A percentile compares a stretch with the other conserved stretches of the same genome.
Evolutionary conservation across 2,329 filamentous ascomycete species (phyloP).

Genomic region (Curvularia verruculosa): DNA sequence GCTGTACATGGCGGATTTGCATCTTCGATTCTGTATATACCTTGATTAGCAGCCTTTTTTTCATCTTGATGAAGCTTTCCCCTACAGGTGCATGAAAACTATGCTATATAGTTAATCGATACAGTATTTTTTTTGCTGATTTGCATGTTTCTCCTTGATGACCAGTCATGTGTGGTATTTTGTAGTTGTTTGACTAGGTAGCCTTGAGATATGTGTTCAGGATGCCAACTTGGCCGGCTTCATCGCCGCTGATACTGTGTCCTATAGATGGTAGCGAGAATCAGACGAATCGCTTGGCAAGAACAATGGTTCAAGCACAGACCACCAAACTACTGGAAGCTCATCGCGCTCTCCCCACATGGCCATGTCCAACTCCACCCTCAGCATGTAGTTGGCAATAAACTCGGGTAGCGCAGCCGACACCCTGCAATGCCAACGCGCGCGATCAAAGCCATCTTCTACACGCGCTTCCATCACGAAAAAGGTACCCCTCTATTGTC

Average conservation of each 20-base stretch:
- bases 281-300: not conserved
- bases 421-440: conserved; percentile 42
- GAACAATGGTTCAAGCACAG: conserved; percentile 6
- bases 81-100: not conserved
- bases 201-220: not conserved
- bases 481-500: conserved; percentile 40
- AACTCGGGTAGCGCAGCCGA: conserved; percentile 1
- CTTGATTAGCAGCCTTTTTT: conserved; percentile 11
- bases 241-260: no score
- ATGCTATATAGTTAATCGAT: conserved; percentile 13
- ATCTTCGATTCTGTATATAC: conserved; percentile 23
- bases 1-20: conserved; percentile 8
- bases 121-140: not conserved
- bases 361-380: conserved; percentile 9
- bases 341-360: conserved; percentile 8
- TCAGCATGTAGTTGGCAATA: conserved; percentile 27
- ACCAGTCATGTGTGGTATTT: not conserved
- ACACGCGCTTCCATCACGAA: conserved; percentile 69
- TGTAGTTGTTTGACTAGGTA: not conserved
- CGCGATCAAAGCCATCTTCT: conserved; percentile 68
- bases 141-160: not conserved
- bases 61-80: conserved; percentile 1
- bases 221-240: not conserved
- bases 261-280: not conserved
- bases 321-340: conserved; percentile 10